phyloP scores from a whole-genome alignment of 371 early-diverging fungal genomes.

The Apophysomyces ossiformis region DNA sequence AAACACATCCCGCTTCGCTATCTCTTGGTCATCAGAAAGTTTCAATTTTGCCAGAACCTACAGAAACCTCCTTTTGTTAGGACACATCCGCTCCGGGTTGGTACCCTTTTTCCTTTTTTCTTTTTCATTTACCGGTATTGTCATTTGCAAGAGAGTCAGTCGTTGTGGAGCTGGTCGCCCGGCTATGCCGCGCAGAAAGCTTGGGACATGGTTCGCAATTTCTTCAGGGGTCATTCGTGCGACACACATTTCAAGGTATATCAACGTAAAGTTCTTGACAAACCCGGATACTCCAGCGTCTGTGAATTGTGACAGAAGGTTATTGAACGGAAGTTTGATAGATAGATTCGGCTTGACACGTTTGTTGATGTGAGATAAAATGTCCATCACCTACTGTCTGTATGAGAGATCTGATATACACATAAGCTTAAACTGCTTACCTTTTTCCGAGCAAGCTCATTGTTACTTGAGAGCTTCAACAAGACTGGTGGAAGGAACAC shows the following conservation, averaged over 20 bases:
- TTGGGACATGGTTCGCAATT: conserved; percentile 52
- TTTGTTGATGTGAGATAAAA: conserved; percentile 84
- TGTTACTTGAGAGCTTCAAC: conserved; percentile 68
- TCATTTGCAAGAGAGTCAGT: conserved; percentile 64
- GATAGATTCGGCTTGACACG: conserved; percentile 66
- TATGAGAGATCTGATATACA: no score
- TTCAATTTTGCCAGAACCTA: conserved; percentile 62
- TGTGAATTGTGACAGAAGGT: conserved; percentile 58
- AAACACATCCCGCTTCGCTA: conserved; percentile 55
- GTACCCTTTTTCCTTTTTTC: no score
- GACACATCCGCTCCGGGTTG: no score
- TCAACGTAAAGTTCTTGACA: conserved; percentile 73
- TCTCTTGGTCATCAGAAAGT: conserved; percentile 50
- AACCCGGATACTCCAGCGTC: conserved; percentile 45
- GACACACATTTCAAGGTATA: conserved; percentile 79
- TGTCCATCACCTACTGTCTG: conserved; percentile 63
- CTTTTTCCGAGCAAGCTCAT: conserved; percentile 58
- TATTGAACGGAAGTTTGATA: conserved; percentile 66
- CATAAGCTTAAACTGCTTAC: conserved; percentile 11
- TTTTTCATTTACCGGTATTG: conserved; percentile 57
- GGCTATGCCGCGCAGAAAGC: conserved; percentile 62
- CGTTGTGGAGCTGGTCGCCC: conserved; percentile 61
- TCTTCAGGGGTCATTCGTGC: conserved; percentile 48
- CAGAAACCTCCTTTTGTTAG: no score
- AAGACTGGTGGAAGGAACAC: conserved; percentile 79